Evolutionary conservation across 768 basidiomycete species (phyloP).

Genomic region (Hebeloma cylindrosporum): DNA sequence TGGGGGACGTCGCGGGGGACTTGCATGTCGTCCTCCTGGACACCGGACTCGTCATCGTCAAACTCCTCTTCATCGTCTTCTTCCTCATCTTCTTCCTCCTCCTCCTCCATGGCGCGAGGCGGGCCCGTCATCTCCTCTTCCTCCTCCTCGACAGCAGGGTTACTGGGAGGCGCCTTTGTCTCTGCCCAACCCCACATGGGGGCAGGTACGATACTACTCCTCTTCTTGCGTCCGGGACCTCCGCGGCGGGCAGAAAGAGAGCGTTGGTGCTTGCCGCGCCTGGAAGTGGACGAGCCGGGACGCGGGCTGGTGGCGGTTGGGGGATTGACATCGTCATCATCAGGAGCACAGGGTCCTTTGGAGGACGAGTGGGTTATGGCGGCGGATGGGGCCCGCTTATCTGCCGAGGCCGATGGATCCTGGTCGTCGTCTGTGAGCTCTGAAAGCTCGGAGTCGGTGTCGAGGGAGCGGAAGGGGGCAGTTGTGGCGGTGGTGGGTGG

Average conservation of each 20-base stretch:
- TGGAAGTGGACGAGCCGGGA: constrained; percentile 13
- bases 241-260: constrained; percentile 25
- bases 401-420: constrained; percentile 34
- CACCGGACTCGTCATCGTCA: constrained; percentile 34
- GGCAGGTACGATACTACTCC: constrained; percentile 71
- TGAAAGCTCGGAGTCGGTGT: constrained; percentile 75
- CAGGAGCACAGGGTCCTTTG: constrained; percentile 13
- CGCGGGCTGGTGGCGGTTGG: constrained; percentile 6
- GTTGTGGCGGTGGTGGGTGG: constrained; percentile 25
- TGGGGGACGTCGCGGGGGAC: constrained; percentile 1
- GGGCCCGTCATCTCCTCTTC: constrained; percentile 46
- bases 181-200: constrained; percentile 89
- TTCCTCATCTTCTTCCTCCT: constrained; percentile 40
- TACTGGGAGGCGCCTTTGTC: constrained; percentile 32
- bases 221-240: constrained; percentile 44
- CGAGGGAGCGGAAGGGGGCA: constrained; percentile 33
- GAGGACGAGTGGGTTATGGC: constrained; percentile 23
- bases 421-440: constrained; percentile 84
- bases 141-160: constrained; percentile 50
- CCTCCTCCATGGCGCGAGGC: constrained; percentile 58
- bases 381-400: constrained; percentile 23
- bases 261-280: constrained; percentile 25
- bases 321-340: constrained; percentile 20
- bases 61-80: constrained; percentile 42
- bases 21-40: constrained; percentile 20